A percentile compares a stretch with the other conserved stretches of the same genome.
Conservation (phyloP, 2,329 filamentous ascomycete species). For the Lasiodiplodia sp. region DNA sequence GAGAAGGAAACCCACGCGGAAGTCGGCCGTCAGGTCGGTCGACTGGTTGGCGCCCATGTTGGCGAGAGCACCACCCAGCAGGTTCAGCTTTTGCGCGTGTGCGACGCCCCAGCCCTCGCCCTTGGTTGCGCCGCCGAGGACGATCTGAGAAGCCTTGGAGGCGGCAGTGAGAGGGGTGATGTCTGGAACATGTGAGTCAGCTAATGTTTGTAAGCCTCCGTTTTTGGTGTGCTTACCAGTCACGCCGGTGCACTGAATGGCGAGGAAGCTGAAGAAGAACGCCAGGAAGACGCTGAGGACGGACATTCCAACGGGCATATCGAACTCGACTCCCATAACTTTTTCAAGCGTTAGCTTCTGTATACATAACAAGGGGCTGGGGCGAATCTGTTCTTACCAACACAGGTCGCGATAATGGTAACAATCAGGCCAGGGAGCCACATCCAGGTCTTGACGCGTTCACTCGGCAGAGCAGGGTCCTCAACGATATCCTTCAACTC, state of each 20-base stretch:
- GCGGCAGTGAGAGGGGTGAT: slow-evolving; percentile 71
- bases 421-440: slow-evolving; percentile 58
- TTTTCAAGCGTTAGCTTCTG: background rate
- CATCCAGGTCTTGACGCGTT: slow-evolving; percentile 62
- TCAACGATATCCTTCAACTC: slow-evolving; percentile 54
- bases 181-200: slow-evolving; percentile 44
- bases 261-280: slow-evolving; percentile 68
- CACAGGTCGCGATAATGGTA: slow-evolving; percentile 58
- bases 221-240: slow-evolving; percentile 45
- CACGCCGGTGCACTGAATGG: slow-evolving; percentile 67
- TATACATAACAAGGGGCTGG: background rate
- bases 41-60: slow-evolving; percentile 51
- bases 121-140: slow-evolving; percentile 70
- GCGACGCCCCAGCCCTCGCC: slow-evolving; percentile 58
- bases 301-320: slow-evolving; percentile 64
- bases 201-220: background rate
- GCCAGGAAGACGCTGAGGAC: slow-evolving; percentile 64
- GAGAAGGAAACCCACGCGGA: slow-evolving; percentile 73
- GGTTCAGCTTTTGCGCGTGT: slow-evolving; percentile 69
- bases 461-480: slow-evolving; percentile 57
- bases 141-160: slow-evolving; percentile 72
- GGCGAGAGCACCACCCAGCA: slow-evolving; percentile 65
- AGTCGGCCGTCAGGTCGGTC: slow-evolving; percentile 55
- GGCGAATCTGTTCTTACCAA: slow-evolving; percentile 35
- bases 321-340: slow-evolving; percentile 62